Conservation (phyloP, 75 land plant species). For the Pseudotsuga menziesii region DNA sequence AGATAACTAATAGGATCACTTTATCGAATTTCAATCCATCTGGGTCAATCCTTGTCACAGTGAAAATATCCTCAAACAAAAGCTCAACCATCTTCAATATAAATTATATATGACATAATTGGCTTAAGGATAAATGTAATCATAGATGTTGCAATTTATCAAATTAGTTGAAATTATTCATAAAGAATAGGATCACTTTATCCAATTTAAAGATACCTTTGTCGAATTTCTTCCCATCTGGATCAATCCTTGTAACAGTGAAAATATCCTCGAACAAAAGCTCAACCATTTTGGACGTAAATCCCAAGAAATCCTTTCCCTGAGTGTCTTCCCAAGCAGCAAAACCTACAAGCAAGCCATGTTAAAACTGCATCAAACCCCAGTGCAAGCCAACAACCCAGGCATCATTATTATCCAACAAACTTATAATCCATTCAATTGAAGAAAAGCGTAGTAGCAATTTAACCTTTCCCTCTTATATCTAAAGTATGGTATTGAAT, state of each 20-base stretch:
- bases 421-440: too few relatives aligned
- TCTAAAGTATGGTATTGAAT: too few relatives aligned
- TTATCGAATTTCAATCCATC: constrained; percentile 63
- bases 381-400: too few relatives aligned
- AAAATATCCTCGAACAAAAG: constrained; percentile 84
- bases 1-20: too few relatives aligned
- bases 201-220: constrained; percentile 31
- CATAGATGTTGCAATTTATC: too few relatives aligned
- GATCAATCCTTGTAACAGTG: constrained; percentile 42
- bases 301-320: not conserved
- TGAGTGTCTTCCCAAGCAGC: not conserved
- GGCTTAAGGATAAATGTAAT: too few relatives aligned
- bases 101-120: too few relatives aligned
- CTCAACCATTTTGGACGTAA: constrained; percentile 38
- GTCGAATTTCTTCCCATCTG: constrained; percentile 81
- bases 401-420: too few relatives aligned
- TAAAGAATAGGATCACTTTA: too few relatives aligned
- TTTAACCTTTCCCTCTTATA: too few relatives aligned
- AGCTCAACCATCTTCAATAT: constrained; percentile 38
- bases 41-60: constrained; percentile 45
- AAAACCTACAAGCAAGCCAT: not conserved
- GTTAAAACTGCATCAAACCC: not conserved
- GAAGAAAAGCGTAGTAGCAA: too few relatives aligned
- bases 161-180: too few relatives aligned
- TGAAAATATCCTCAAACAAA: constrained; percentile 83